Base-by-base conservation (phyloP, 176 grass and related monocot genomes). In the Saccharum spontaneum region DNA sequence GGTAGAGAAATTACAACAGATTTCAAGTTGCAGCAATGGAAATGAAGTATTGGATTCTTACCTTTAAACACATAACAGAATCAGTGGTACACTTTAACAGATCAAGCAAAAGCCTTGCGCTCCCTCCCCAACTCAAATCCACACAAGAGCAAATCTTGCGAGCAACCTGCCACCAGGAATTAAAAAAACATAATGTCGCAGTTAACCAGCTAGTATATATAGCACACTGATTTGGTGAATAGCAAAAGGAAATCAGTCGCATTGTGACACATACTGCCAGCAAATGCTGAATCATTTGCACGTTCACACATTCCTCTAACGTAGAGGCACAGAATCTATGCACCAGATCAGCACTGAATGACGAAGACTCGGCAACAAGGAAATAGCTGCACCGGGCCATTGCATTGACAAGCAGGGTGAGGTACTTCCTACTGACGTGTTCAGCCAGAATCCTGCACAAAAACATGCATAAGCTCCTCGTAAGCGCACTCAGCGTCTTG, bases 341-440 rank as follows among this genome's bases (percentile, higher is more conserved):
- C 34, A 91, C 83, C 23, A 95, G 44, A 22, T 87, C 72, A 31
- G 22, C 10, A 39, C 77, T n/a, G 57, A 93, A 95, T 17, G 55
- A 69, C 8, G 34, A 69, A 69, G 67, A 75, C 34, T 95, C 83
- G 1, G 85, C 55, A 43, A 67, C 69, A 39, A 98, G 68, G 79
- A 92, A 93, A 80, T 78, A 14, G 34, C 89, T 85, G 84, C 95
- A 95, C n/a, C 84, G 88, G 69, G 77, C 88, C 76, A 94, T 48
- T 18, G 91, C 81, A 75, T 85, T 91, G 63, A 87, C 78, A 78
- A 98, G 85, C 46, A 87, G 83, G 15, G 54, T 68, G 5, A 68
- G 69, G 71, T 90, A 93, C 62, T 84, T 93, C 69, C 20, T 94
- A n/a, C 81, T 40, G 28, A 74, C 61, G 14, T 89, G 87, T 10